Base-by-base conservation (phyloP, 805 yeast genomes). In the Yarrowia porcina region DNA sequence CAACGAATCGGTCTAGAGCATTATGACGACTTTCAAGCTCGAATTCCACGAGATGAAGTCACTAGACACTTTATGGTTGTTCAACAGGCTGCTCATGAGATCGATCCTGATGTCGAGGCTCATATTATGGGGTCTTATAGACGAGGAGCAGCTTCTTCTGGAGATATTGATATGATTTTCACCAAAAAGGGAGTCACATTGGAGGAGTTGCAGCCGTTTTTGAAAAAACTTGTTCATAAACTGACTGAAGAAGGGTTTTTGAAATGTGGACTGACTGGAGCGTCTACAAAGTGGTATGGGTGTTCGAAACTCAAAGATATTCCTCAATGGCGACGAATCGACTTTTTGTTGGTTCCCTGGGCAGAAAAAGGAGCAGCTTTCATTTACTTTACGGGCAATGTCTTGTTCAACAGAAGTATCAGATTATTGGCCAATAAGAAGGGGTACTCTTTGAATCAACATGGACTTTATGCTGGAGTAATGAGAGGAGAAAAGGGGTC, bases 351-450 rank as follows among this genome's bases (percentile, higher is more conserved):
- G 3, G 82, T 80, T 6, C 82, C 81, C 1, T 75, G 81, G 74
- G 64, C 68, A 1, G 76, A 77, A 32, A 67, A 75, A 9, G 87
- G 86, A 0, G 81, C 83, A 0, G 73, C 81, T 0, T 66, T 78
- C 67, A 71, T 83, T 7, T 83, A 83, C 68, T 83, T 82, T 67
- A 82, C 83, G 0, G 88, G 88, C 0, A 79, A 82, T 66, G 80
- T 79, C 63, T 71, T 75, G 23, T 82, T 83, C 69, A 83, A 83
- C 68, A 75, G 85, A 60, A 68, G 73, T 32, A 67, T 82, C 32
- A 72, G 87, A 33, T 66, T 73, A 30, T 67, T 77, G 28, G 86
- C 87, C 0, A 65, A 64, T 18, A 70, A 74, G 27, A 72, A 74
- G 59, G 80, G 80, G 0, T 67, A 72, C 66, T 65, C 65, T 35